phyloP scores from a whole-genome alignment of 108 stramenopile species.

The Schizochytrium sp. region DNA sequence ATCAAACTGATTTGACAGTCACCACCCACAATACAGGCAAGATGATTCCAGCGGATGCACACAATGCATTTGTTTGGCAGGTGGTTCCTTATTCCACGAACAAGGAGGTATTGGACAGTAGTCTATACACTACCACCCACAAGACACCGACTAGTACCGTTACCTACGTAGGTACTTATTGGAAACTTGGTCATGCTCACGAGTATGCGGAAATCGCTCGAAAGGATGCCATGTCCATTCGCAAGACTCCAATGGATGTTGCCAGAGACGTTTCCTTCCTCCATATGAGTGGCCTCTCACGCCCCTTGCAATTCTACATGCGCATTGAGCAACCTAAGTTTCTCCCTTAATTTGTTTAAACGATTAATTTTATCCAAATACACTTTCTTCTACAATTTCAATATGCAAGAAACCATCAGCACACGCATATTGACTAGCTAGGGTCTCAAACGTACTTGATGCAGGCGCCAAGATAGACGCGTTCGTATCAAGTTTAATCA shows the following conservation, averaged over 20 bases:
- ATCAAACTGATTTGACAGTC: neutral
- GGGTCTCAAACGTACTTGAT: too few species aligned
- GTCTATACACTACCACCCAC: neutral
- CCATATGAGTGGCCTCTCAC: neutral
- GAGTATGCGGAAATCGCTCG: neutral
- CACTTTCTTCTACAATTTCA: too few species aligned
- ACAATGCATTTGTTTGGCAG: neutral
- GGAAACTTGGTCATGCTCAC: neutral
- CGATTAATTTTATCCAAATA: too few species aligned
- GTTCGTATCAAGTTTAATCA: too few species aligned
- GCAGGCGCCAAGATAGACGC: too few species aligned
- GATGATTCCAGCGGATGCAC: neutral
- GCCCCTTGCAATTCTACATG: too few species aligned
- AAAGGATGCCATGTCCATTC: neutral
- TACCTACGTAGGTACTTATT: neutral
- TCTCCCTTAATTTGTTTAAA: too few species aligned
- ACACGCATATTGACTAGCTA: too few species aligned
- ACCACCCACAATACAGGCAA: neutral
- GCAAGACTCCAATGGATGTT: neutral
- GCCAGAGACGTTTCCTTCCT: slow-evolving; percentile 4
- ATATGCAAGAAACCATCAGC: too few species aligned
- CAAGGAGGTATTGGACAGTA: neutral
- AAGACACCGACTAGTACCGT: neutral
- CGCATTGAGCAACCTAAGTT: too few species aligned
- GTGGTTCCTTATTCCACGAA: neutral